These are phyloP conservation scores for Aspergillus sp. DNA, from an alignment of 2,329 filamentous ascomycete species.

Conservation along the genomic window DNA sequence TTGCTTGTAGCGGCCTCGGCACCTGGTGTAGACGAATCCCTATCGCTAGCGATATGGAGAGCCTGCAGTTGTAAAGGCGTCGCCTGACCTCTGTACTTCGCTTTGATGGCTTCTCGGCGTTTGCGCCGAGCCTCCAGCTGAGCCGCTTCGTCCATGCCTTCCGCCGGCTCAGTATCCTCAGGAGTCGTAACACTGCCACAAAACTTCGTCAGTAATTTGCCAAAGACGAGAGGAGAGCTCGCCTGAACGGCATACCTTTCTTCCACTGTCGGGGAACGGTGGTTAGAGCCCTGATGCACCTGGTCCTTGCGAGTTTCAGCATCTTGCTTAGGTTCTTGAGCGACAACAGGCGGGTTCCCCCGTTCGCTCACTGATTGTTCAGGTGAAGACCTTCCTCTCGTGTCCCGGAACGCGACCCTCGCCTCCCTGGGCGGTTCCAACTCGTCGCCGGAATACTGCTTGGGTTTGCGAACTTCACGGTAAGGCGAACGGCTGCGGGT, in stretches of 20 bases:
- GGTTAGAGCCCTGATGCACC: slow-evolving; percentile 50
- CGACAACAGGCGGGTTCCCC: slow-evolving; percentile 59
- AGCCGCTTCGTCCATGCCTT: slow-evolving; percentile 74
- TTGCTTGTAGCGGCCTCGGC: slow-evolving; percentile 44
- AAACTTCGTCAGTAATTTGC: slow-evolving; percentile 11
- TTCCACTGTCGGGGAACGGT: slow-evolving; percentile 30
- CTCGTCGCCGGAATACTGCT: slow-evolving; percentile 39
- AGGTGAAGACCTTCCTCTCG: slow-evolving; percentile 51
- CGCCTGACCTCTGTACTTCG: slow-evolving; percentile 71
- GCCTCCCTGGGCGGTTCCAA: slow-evolving; percentile 26
- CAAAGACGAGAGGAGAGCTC: neutral
- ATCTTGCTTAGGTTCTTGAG: slow-evolving; percentile 60
- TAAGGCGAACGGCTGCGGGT: slow-evolving; percentile 54
- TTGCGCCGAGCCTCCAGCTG: slow-evolving; percentile 83
- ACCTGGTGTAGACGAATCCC: slow-evolving; percentile 52
- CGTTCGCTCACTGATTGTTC: slow-evolving; percentile 65
- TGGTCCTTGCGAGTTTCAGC: slow-evolving; percentile 67
- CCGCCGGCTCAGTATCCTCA: slow-evolving; percentile 44
- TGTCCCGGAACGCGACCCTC: slow-evolving; percentile 27
- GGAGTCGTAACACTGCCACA: slow-evolving; percentile 17
- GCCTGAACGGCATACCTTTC: slow-evolving; percentile 43
- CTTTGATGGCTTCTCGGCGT: slow-evolving; percentile 78
- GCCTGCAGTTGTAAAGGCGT: slow-evolving; percentile 75
- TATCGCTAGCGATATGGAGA: slow-evolving; percentile 62
- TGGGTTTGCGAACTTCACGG: slow-evolving; percentile 37